phyloP scores from a whole-genome alignment of 768 basidiomycete species.

The Mrakia blollopis region DNA sequence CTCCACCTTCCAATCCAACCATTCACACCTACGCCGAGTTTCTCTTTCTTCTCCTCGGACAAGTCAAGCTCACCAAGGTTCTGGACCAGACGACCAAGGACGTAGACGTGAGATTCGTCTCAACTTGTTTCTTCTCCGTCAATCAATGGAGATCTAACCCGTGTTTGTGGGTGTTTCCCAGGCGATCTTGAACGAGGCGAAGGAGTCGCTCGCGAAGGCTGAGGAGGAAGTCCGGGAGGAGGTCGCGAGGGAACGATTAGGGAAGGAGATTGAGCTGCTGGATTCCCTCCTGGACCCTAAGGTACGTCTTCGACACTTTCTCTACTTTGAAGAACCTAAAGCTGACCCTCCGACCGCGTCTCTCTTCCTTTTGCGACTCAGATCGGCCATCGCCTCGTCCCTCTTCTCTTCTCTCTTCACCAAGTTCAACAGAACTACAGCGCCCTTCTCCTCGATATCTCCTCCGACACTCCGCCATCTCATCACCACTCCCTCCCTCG shows the following conservation, averaged over 20 bases:
- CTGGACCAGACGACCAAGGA: background rate
- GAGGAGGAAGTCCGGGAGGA: slow-evolving; percentile 4
- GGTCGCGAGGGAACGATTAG: background rate
- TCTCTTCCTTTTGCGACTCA: background rate
- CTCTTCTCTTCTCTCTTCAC: background rate
- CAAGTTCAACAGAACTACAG: background rate
- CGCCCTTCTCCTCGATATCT: background rate
- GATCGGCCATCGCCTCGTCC: slow-evolving; percentile 3
- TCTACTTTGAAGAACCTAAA: too few species aligned
- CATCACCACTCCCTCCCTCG: background rate
- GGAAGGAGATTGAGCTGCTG: slow-evolving; percentile 3
- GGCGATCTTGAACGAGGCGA: background rate
- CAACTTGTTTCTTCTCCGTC: too few species aligned
- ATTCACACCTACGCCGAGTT: background rate
- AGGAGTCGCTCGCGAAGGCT: background rate
- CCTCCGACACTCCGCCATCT: background rate
- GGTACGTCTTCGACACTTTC: background rate
- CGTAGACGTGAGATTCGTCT: background rate
- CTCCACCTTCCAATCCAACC: background rate
- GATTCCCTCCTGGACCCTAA: slow-evolving; percentile 1
- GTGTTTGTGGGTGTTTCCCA: background rate
- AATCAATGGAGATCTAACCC: background rate
- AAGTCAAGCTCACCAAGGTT: background rate
- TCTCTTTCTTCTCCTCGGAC: slow-evolving; percentile 2
- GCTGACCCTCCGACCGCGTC: background rate